Evolutionary conservation across 169 alveolate species (phyloP).

Genomic region (Cyclospora cayetanensis): DNA sequence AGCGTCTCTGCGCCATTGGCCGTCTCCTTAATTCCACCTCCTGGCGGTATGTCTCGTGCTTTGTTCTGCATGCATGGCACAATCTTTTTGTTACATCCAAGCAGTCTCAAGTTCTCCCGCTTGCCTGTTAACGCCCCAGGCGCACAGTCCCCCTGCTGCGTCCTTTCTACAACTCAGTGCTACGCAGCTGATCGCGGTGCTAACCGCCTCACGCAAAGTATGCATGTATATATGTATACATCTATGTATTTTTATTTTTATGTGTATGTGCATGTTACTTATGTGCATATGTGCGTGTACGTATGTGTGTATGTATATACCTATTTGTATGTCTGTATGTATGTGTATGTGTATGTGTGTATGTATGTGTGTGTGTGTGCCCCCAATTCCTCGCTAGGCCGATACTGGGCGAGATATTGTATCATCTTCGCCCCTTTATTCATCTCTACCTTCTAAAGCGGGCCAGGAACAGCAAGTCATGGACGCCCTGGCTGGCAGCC

Average conservation of each 20-base stretch:
- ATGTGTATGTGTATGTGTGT: too few species aligned
- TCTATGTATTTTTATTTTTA: too few species aligned
- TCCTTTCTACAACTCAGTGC: not conserved
- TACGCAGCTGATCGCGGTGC: too few species aligned
- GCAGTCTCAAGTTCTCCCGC: too few species aligned
- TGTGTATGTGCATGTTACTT: too few species aligned
- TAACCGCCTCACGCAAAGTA: too few species aligned
- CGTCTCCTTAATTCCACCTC: not conserved
- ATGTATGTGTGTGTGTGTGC: not conserved
- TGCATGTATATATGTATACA: too few species aligned
- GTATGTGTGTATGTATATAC: too few species aligned
- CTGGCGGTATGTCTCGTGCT: conserved; percentile 65
- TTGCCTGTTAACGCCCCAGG: too few species aligned
- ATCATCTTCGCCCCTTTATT: conserved; percentile 57
- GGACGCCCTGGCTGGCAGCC: conserved; percentile 64
- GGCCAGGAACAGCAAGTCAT: conserved; percentile 44
- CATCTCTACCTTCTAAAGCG: conserved; percentile 48
- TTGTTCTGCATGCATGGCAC: not conserved
- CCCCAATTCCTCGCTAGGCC: conserved; percentile 9
- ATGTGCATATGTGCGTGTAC: too few species aligned
- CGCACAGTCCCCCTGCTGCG: not conserved
- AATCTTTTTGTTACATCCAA: not conserved
- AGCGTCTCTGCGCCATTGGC: not conserved
- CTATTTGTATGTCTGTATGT: too few species aligned
- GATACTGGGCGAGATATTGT: conserved; percentile 23